These are phyloP conservation scores for Fonsecaea nubica DNA, from an alignment of 2,329 filamentous ascomycete species.

Conservation along the genomic window DNA sequence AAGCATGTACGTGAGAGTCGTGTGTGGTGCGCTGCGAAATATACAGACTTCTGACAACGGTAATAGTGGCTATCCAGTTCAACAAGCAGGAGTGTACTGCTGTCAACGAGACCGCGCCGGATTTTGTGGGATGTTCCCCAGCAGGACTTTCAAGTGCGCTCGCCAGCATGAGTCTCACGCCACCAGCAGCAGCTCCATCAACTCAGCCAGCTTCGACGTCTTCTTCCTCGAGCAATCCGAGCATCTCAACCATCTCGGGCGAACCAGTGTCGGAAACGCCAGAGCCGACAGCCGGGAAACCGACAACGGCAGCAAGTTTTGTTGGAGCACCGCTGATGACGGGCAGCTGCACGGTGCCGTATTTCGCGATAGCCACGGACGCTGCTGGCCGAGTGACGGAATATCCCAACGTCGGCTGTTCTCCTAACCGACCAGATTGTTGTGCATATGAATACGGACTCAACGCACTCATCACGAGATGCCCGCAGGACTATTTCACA, in stretches of 20 bases:
- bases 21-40: neutral
- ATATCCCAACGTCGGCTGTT: slow-evolving; percentile 40
- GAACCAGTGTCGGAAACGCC: slow-evolving; percentile 27
- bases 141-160: slow-evolving; percentile 32
- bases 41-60: slow-evolving; percentile 1
- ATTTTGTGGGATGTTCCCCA: slow-evolving; percentile 42
- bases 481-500: slow-evolving; percentile 41
- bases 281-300: slow-evolving; percentile 21
- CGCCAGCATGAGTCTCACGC: slow-evolving; percentile 28
- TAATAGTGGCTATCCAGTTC: slow-evolving; percentile 40
- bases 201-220: slow-evolving; percentile 14
- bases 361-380: slow-evolving; percentile 38
- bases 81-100: slow-evolving; percentile 40
- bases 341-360: slow-evolving; percentile 39
- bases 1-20: slow-evolving; percentile 35
- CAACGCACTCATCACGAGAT: slow-evolving; percentile 36
- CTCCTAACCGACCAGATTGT: slow-evolving; percentile 33
- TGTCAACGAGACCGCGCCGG: slow-evolving; percentile 40
- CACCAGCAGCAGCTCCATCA: slow-evolving; percentile 19
- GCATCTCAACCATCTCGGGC: slow-evolving; percentile 33
- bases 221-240: slow-evolving; percentile 25
- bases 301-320: slow-evolving; percentile 33
- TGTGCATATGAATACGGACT: slow-evolving; percentile 36
- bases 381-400: slow-evolving; percentile 26
- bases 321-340: slow-evolving; percentile 37